Evolutionary conservation across 2,329 filamentous ascomycete species (phyloP), one percentile per base, ranked within the genome.

Genomic region (Fusarium xylarioides): DNA sequence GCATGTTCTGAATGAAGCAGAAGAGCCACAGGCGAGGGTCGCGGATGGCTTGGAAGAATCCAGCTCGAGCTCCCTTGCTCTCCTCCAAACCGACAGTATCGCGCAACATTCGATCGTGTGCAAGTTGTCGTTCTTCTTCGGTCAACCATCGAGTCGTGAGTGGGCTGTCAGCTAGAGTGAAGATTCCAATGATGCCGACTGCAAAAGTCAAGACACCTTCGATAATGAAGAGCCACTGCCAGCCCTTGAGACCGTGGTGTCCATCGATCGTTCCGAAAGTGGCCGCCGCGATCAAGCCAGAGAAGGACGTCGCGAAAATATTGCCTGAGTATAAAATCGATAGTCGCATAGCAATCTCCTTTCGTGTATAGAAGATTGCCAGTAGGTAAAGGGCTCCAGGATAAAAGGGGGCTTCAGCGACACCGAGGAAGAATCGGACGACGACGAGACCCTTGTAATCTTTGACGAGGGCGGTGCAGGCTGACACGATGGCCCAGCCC

Each of bases 361-460:
- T 79, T 15, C 82, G 77, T 11, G 81, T 85, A 59, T 86, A 86
- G 75, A 82, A 86, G 2, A 80, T 71, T 0, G 80, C 82, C 1
- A 85, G 72, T 34, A 79, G 82, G 62, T 81, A 84, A 3, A 85
- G 76, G 1, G 80, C 81, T 0, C 83, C 85, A 0, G 84, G 84
- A 74, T 89, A 89, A 78, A 88, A 89, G 7, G 87, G 85, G 1
- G 88, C 89, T 73, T 90, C 88, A 11, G 87, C 82, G 44, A 86
- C 83, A 43, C 88, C 88, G 1, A 90, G 81, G 47, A 78, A 53
- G 11, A 73, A 66, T 8, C 86, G 83, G 11, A 81, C 82, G 67
- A 83, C 87, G 4, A 76, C 55, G 9, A 76, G 58, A 9, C 70
- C 68, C 11, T 28, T 61, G 23, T 72, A 75, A 52, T 75, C 84